A percentile compares a stretch with the other conserved stretches of the same genome.
These are phyloP conservation scores for Neofusicoccum umdonicola DNA, from an alignment of 2,329 filamentous ascomycete genomes.

Conservation along the genomic window DNA sequence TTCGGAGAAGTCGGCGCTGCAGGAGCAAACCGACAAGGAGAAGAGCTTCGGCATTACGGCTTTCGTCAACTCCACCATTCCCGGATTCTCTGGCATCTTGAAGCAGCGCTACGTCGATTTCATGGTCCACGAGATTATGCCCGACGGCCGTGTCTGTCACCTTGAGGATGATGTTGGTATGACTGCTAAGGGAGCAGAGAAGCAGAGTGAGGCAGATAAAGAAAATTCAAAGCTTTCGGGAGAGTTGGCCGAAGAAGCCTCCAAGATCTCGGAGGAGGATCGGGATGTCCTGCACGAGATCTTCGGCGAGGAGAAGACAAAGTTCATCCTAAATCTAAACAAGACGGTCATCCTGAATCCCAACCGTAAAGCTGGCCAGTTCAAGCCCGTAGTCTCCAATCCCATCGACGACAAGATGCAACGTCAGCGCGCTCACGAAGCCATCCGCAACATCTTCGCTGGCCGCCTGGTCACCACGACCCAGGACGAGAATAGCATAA, in stretches of 20 bases:
- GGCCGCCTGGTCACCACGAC: conserved; percentile 75
- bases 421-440: conserved; percentile 63
- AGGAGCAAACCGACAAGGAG: conserved; percentile 33
- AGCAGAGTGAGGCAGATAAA: conserved; percentile 18
- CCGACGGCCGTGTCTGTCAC: conserved; percentile 73
- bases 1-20: not conserved
- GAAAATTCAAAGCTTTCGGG: conserved; percentile 18
- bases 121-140: conserved; percentile 82
- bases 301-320: conserved; percentile 53
- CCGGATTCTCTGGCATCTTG: conserved; percentile 62
- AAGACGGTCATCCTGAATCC: conserved; percentile 53
- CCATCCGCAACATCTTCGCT: conserved; percentile 75
- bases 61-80: conserved; percentile 57
- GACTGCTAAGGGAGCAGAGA: conserved; percentile 6
- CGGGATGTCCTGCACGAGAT: conserved; percentile 38
- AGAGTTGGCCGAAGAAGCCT: conserved; percentile 16
- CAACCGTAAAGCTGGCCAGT: conserved; percentile 54
- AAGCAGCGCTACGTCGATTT: conserved; percentile 87
- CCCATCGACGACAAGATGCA: conserved; percentile 59
- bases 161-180: conserved; percentile 50
- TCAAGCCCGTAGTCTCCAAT: conserved; percentile 53
- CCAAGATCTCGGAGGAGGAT: conserved; percentile 39
- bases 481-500: conserved; percentile 65
- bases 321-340: conserved; percentile 56
- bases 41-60: conserved; percentile 59